Evolutionary conservation across 208 protist genomes (phyloP), one percentile per base, ranked within the genome.

Genomic region (Wallacemonas rigidus): DNA sequence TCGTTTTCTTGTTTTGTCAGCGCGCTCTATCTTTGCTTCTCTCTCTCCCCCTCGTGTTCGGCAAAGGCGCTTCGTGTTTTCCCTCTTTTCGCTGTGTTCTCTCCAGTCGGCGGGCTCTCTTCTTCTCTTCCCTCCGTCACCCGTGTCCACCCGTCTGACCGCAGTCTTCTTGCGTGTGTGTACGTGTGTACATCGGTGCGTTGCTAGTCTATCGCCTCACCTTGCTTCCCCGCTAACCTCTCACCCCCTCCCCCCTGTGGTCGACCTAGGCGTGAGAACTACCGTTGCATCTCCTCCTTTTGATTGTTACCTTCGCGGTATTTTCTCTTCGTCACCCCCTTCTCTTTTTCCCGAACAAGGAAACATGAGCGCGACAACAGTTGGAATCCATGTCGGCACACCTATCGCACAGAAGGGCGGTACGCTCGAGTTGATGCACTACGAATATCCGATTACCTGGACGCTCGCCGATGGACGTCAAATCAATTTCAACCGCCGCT

Each of bases 401-500:
- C 77, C 84, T 7, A 63, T 73, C 8, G 64, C 79, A 47, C 75
- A 79, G 41, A 92, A 86, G 72, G 87, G 88, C 3, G 86, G 90
- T 41, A 74, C 83, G 12, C 79, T 98, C n/a, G 88, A 95, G 57
- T 74, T 94, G 58, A 63, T 83, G 45, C 92, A 95, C 83, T 96
- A 88, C 82, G 73, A 75, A 14, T 98, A 97, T 72, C 75, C 80
- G 9, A 82, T 98, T 60, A 81, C 74, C 3, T 71, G 86, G 56
- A 85, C 72, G 0, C 75, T 91, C 4, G 35, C 71, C 12, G 47
- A 71, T 15, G 68, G 76, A 51, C 50, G 72, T 53, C 69, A 87
- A 6, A 69, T 80, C 57, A 76, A 69, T 17, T 87, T 84, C 47
- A 78, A 74, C 60, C 87, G 94, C 35, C 87, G 94, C 39, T 98